Evolutionary conservation across 2,329 filamentous ascomycete species (phyloP), one percentile per base, ranked within the genome.

Genomic region (Zopfia rhizophila): DNA sequence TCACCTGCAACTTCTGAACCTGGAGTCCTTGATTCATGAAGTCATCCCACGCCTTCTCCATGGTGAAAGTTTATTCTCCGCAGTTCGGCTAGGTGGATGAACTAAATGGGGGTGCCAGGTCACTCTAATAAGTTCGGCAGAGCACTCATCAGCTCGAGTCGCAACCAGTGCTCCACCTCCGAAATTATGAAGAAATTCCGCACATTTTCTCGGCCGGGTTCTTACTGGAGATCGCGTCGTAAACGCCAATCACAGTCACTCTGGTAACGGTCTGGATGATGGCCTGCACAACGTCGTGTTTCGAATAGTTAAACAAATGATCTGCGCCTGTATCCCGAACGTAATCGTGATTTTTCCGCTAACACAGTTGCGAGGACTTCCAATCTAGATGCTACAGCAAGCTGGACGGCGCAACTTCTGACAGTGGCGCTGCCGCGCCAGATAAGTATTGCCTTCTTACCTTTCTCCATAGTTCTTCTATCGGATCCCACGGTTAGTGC

Each of bases 341-440:
- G 5, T 16, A 23, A 4, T 37, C 45, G 21, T 40, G 25, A 23
- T 56, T 47, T n/a, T 47, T 44, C n/a, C 4, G 51, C 51, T 1
- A 66, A 70, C 0, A 63, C 61, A 0, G 69, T 73, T 0, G 67
- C 52, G 13, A 67, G 47, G 13, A 72, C 70, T 18, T 58, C 52
- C 41, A 70, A 70, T 0, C 73, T 72, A 10, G 66, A 53, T 0
- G 69, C 65, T 0, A 52, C 58, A 1, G 66, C 69, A 3, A 75
- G 53, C 41, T 77, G 74, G 10, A 77, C 65, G 1, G 67, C 71
- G 10, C 58, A 65, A 23, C 73, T 72, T 5, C 76, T 55, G 18
- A 77, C 56, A 13, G 38, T 46, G 21, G 51, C 45, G 4, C 72
- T 68, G 0, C 78, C 81, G 3, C 78, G 78, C 74, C 76, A 81